Evolutionary conservation across 1,284 basidiomycete species (phyloP).

Genomic region (Takashimella koratensis): DNA sequence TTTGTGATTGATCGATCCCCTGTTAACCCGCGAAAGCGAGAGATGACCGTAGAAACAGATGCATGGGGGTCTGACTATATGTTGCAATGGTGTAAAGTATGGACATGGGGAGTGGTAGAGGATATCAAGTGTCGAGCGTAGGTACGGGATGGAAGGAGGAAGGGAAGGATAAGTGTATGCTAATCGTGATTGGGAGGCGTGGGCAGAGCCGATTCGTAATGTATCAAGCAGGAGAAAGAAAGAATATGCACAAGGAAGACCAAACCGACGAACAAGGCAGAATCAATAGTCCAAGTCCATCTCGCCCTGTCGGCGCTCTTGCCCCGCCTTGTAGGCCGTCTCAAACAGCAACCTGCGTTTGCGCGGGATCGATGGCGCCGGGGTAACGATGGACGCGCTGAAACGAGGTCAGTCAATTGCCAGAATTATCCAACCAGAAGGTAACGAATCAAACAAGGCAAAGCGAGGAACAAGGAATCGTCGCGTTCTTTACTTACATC

Average conservation of each 20-base stretch:
- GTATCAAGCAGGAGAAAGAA: background rate
- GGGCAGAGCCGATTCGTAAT: too few species aligned
- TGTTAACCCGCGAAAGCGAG: too few species aligned
- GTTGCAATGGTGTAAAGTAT: too few species aligned
- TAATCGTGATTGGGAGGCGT: too few species aligned
- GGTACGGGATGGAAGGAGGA: background rate
- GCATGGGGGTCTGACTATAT: too few species aligned
- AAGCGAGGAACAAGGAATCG: background rate
- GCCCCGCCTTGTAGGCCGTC: conserved; percentile 47
- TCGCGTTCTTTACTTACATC: conserved; percentile 70
- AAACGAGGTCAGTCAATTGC: too few species aligned
- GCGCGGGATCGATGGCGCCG: conserved; percentile 56
- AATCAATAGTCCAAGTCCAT: conserved; percentile 12
- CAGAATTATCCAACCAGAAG: too few species aligned
- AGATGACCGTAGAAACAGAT: too few species aligned
- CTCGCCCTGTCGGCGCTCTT: conserved; percentile 11
- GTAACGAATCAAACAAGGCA: too few species aligned
- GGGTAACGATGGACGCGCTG: conserved; percentile 60
- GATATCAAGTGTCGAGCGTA: too few species aligned
- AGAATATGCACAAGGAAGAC: background rate
- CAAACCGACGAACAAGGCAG: background rate
- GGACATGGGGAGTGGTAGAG: too few species aligned
- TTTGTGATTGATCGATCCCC: too few species aligned
- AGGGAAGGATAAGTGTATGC: background rate
- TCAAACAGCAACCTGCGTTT: conserved; percentile 60